A percentile compares a stretch with the other conserved stretches of the same genome.
These are phyloP conservation scores for Fraxinus baroniana DNA, from an alignment of 305 asterid species.

Conservation along the genomic window DNA sequence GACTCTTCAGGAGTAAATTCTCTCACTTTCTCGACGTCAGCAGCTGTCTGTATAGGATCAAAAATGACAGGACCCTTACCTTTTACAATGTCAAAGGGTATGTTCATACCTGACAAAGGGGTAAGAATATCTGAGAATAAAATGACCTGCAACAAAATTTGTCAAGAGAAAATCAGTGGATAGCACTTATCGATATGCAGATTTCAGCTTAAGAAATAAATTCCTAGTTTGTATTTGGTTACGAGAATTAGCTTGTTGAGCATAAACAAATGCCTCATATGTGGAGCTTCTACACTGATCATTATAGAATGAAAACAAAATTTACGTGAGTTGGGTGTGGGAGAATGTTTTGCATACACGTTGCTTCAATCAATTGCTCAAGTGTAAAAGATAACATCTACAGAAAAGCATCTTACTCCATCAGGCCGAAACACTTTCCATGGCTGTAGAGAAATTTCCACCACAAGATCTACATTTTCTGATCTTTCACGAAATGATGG, in stretches of 20 bases:
- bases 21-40: conserved; percentile 79
- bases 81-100: conserved; percentile 92
- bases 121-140: conserved; percentile 98
- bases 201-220: neutral
- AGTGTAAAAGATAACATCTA: neutral
- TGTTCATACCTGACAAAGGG: conserved; percentile 96
- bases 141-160: conserved; percentile 59
- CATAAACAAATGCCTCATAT: neutral
- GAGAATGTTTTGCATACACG: neutral
- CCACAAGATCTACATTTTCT: conserved; percentile 97
- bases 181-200: neutral
- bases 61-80: conserved; percentile 96
- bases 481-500: conserved; percentile 97
- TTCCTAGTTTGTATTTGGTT: neutral
- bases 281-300: neutral
- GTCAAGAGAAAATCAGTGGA: conserved; percentile 6
- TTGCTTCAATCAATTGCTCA: neutral
- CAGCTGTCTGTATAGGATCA: conserved; percentile 63
- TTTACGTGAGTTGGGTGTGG: neutral
- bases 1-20: conserved; percentile 85
- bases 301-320: neutral
- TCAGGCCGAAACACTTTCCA: conserved; percentile 94
- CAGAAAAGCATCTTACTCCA: conserved; percentile 59
- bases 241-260: neutral
- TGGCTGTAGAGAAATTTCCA: conserved; percentile 96